These are phyloP conservation scores for Heterobasidion parviporum DNA, from an alignment of 1,284 basidiomycete genomes.

Conservation along the genomic window DNA sequence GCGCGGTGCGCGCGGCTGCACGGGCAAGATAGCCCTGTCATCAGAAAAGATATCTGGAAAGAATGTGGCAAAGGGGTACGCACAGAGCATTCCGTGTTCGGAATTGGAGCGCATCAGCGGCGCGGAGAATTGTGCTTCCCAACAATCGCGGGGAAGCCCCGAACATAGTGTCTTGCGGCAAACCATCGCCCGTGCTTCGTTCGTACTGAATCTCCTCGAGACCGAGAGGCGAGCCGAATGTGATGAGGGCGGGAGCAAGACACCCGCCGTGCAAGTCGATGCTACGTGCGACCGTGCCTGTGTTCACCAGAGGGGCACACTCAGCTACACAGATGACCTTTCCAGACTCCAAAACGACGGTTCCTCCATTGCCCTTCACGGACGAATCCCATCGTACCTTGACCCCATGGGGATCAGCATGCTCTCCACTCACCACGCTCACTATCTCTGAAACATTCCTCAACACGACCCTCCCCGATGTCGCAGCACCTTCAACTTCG, in stretches of 20 bases:
- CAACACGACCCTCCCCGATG: conserved; percentile 40
- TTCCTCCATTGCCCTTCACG: too few relatives aligned
- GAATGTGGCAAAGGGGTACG: conserved; percentile 35
- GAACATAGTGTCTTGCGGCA: conserved; percentile 33
- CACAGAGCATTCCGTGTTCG: conserved; percentile 67
- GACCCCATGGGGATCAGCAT: too few relatives aligned
- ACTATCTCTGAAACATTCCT: conserved; percentile 48
- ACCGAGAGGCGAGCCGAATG: conserved; percentile 27
- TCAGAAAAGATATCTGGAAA: conserved; percentile 16
- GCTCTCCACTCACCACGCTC: conserved; percentile 10
- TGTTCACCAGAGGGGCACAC: background rate
- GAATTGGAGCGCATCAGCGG: conserved; percentile 70
- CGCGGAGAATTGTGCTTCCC: conserved; percentile 37
- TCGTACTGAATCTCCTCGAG: conserved; percentile 32
- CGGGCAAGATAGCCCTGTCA: too few relatives aligned
- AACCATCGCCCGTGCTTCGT: conserved; percentile 34
- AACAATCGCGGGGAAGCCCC: conserved; percentile 15
- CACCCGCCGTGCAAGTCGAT: conserved; percentile 33
- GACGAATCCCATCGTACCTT: too few relatives aligned
- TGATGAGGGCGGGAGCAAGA: conserved; percentile 31
- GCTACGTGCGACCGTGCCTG: background rate
- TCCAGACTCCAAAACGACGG: too few relatives aligned
- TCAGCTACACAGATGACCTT: conserved; percentile 18
- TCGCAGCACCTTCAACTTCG: conserved; percentile 12
- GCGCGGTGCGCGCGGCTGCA: too few relatives aligned